Base-by-base conservation (phyloP, 352 stramenopile species). In the Globisporangium iwayamae region DNA sequence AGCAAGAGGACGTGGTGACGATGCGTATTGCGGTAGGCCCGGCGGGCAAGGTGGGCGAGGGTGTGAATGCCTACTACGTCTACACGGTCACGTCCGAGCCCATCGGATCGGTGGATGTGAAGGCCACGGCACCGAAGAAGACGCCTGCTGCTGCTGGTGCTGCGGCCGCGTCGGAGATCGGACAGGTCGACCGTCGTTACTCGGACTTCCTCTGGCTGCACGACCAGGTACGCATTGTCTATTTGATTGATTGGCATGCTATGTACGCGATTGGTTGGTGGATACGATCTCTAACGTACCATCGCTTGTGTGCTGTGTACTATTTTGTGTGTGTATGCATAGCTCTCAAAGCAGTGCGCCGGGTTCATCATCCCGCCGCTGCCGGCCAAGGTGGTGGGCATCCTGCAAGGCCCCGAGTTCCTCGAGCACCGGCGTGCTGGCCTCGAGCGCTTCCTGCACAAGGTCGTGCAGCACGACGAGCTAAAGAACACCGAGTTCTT, bases 191-290 rank as follows among this genome's bases (percentile, higher is more conserved):
- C 62, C 83, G 83, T 41, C 83, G 85, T 51, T 94, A 93, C 73
- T 91, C 83, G 63, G 85, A 94, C 71, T 94, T 94, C 69, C 72
- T 90, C 36, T 94, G 85, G 85, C 71, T 94, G 48, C 83, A 94
- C 69, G 71, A 83, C 47, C 81, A 89, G 69, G 64, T 83, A 48
- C 20, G 43, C 14, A 25, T 30, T 8, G 30, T n/a, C 11, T 20
- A 4, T 46, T 9, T 36, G 32, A 36, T 36, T 36, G 32, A 36
- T 36, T 36, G 32, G 32, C 7, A 8, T 36, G 32, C 32, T 36
- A 36, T 36, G 32, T 36, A 22, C 18, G 32, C 28, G 47, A 18
- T 36, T 30, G 22, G 50, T 18, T 56, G 22, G 9, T 34, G 25
- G 16, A 30, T 28, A 16, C 4, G 28, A 16, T 57, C 51, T 9